Percentiles rank a stretch among this genome's conserved stretches.
Evolutionary conservation across 305 asterid species (phyloP).

Genomic region (Fraxinus angustifolia): DNA sequence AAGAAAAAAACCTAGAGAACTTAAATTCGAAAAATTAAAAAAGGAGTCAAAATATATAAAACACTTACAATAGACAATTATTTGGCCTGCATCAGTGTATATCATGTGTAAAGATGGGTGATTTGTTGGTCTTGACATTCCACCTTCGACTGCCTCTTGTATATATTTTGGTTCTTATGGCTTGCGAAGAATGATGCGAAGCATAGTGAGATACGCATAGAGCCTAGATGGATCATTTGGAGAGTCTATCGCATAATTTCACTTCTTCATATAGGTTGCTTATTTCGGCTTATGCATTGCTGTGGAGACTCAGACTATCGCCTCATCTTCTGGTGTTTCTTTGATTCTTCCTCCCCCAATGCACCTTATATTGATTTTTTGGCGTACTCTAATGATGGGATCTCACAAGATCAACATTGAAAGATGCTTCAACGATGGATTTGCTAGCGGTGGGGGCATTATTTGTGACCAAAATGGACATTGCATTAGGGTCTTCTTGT

Average conservation of each 20-base stretch:
- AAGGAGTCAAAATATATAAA: neutral
- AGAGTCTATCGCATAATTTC: neutral
- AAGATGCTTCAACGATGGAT: neutral
- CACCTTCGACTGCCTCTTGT: neutral
- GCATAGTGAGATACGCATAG: neutral
- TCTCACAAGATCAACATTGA: neutral
- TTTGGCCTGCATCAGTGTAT: neutral
- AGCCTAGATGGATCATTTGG: neutral
- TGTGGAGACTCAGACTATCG: neutral
- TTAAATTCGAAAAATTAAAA: neutral
- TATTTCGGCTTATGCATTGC: neutral
- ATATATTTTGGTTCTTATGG: neutral
- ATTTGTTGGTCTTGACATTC: neutral
- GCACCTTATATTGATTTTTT: neutral
- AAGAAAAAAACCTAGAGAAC: neutral
- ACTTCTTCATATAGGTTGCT: neutral
- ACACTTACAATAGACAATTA: neutral
- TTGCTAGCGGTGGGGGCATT: neutral
- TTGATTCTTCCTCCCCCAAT: neutral
- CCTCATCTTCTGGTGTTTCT: neutral
- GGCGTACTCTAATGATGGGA: neutral
- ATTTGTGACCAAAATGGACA: neutral
- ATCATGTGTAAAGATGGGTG: neutral
- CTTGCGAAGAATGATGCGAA: neutral
- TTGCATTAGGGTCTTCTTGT: neutral